Percentiles rank a stretch among this genome's conserved stretches.
Conservation (phyloP, 345 rosid species). For the Brassica incana region DNA sequence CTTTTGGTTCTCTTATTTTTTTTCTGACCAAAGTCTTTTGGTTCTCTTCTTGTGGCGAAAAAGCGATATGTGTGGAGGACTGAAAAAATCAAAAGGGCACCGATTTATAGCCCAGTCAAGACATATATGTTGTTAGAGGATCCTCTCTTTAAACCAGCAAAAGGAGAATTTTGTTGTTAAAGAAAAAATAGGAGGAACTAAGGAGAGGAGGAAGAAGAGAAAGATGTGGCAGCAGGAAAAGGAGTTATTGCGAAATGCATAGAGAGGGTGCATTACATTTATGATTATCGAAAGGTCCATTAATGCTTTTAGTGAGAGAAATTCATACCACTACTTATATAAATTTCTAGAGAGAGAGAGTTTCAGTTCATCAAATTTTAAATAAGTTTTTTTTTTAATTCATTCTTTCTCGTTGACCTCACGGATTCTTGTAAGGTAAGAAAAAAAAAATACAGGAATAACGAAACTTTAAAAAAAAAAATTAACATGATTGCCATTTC, state of each 20-base stretch:
- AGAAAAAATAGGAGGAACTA: neutral
- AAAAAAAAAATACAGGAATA: neutral
- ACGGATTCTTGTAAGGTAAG: conserved; percentile 13
- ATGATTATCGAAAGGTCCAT: conserved; percentile 49
- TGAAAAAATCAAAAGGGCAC: neutral
- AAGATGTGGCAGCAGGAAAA: conserved; percentile 45
- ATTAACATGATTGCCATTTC: neutral
- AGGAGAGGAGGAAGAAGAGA: conserved; percentile 34
- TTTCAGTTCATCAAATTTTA: neutral
- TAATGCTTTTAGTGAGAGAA: conserved; percentile 46
- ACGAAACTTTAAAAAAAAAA: too few species aligned
- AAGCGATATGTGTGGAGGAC: neutral
- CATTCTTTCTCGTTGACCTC: conserved; percentile 23
- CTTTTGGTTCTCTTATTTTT: neutral
- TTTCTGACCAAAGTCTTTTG: neutral
- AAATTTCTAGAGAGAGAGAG: neutral
- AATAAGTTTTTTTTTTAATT: neutral
- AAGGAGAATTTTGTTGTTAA: conserved; percentile 21
- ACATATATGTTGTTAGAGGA: neutral
- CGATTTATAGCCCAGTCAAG: conserved; percentile 2
- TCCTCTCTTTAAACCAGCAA: conserved; percentile 2
- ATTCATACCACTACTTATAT: conserved; percentile 11
- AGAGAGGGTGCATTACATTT: conserved; percentile 78
- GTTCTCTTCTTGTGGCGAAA: neutral
- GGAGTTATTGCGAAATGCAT: conserved; percentile 74